phyloP scores from a whole-genome alignment of 768 basidiomycete genomes.

The Psilocybe tampanensis region DNA sequence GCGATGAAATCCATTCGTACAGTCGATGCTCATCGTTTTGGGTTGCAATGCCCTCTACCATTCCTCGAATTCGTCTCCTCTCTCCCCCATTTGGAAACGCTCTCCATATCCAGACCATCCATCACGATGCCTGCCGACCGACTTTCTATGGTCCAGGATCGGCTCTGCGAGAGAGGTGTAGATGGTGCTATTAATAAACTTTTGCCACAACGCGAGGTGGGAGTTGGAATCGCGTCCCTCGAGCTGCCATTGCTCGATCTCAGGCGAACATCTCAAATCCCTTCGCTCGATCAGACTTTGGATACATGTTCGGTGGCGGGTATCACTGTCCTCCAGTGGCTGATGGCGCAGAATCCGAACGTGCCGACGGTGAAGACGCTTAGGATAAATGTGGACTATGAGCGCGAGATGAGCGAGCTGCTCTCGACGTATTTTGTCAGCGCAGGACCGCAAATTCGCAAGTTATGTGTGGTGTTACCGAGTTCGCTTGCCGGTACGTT shows the following conservation, averaged over 20 bases:
- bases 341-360: constrained; percentile 23
- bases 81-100: constrained; percentile 25
- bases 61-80: constrained; percentile 31
- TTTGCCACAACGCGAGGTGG: constrained; percentile 2
- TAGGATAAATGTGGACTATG: constrained; percentile 25
- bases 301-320: constrained; percentile 10
- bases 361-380: constrained; percentile 23
- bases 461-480: constrained; percentile 26
- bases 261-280: constrained; percentile 11
- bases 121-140: constrained; percentile 18
- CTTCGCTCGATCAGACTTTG: constrained; percentile 6
- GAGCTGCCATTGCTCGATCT: constrained; percentile 18
- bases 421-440: constrained; percentile 21
- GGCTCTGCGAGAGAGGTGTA: constrained; percentile 15
- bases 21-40: constrained; percentile 28
- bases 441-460: constrained; percentile 24
- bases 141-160: constrained; percentile 6
- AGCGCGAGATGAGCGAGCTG: constrained; percentile 11
- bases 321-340: constrained; percentile 24
- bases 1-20: constrained; percentile 27
- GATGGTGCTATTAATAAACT: background rate
- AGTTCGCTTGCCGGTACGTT: constrained; percentile 24
- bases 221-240: background rate
- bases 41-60: constrained; percentile 20
- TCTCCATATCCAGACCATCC: constrained; percentile 26